Conservation (phyloP, 768 basidiomycete species). For the Tulasnella sp. region DNA sequence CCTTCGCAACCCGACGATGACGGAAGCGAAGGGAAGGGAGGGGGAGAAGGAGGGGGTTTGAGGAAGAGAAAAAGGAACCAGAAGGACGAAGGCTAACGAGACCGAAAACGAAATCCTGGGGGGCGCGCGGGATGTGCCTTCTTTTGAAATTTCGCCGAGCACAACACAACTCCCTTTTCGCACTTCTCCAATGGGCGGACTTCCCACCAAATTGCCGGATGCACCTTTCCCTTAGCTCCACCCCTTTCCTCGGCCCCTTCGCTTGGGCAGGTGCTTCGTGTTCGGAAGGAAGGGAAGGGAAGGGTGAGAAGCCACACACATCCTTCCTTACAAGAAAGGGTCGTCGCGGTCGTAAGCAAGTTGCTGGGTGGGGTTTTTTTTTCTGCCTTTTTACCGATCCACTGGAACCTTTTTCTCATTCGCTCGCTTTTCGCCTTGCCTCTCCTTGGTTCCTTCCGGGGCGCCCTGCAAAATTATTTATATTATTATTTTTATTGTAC, state of each 20-base stretch:
- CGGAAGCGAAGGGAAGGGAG: not conserved
- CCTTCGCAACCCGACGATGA: conserved; percentile 9
- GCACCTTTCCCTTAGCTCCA: not conserved
- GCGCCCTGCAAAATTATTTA: not conserved
- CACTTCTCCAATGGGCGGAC: not conserved
- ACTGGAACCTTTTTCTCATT: not conserved
- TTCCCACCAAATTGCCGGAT: not conserved
- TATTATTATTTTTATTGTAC: not conserved
- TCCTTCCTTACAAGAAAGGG: not conserved
- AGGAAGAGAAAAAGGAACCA: not conserved
- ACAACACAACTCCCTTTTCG: not conserved
- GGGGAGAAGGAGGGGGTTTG: not conserved
- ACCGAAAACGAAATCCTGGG: not conserved
- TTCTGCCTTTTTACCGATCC: not conserved
- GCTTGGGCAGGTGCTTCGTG: not conserved
- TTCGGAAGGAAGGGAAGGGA: not conserved
- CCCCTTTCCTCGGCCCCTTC: not conserved
- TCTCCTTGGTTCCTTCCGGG: not conserved
- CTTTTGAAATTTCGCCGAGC: not conserved
- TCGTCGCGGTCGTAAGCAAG: not conserved
- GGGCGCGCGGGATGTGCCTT: not conserved
- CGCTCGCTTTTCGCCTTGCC: not conserved
- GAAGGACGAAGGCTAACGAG: conserved; percentile 1
- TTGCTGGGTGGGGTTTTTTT: not conserved
- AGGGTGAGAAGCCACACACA: not conserved